Base-by-base conservation (phyloP, 1,284 basidiomycete species). In the Cutaneotrichosporon sp. region DNA sequence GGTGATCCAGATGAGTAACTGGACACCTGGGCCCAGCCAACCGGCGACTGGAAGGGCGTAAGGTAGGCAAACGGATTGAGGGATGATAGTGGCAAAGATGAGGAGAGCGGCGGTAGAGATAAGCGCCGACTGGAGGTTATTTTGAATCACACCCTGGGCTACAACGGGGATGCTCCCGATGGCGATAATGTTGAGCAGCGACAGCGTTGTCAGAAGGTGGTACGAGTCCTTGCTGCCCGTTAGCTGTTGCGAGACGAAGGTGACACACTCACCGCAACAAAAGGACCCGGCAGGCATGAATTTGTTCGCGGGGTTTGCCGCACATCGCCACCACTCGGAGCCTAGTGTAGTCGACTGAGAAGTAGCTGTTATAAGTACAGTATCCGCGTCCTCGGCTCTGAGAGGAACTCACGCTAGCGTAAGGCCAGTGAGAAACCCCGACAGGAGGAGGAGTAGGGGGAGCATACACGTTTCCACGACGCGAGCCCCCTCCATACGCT, bases 291-390 rank as follows among this genome's bases (percentile, higher is more conserved):
- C 87, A 85, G 4, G 92, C 92, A 69, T 92, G 90, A 65, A 82
- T 81, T 73, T 89, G 87, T 79, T 96, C 92, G 71, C 87, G 83
- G 84, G 88, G 85, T 21, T 89, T 90, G 26, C 92, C 92, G 64
- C 90, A 90, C 62, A 92, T 87, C 67, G 88, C 86, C 13, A 96
- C 82, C 2, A 96, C 93, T 73, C 90, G 89, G 46, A 96, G 84
- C 83, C 95, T 92, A 22, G 92, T 96, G 80, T 91, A 90, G 80
- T 95, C 93, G 72, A 96, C 85, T 72, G 89, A 91, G 90, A 96
- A 94, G 79, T 95, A 95, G 11, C 92, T 93, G 52, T 32, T 11
- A 46, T 56, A 8, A 56, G 56, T 47, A 3, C 22, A 18, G 34
- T 13, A 16, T 4, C 34, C 8, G 7, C 34, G 34, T 13, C 11